These are phyloP conservation scores for Neocallimastix lanati DNA, from an alignment of 192 early-diverging fungal species.

Conservation along the genomic window DNA sequence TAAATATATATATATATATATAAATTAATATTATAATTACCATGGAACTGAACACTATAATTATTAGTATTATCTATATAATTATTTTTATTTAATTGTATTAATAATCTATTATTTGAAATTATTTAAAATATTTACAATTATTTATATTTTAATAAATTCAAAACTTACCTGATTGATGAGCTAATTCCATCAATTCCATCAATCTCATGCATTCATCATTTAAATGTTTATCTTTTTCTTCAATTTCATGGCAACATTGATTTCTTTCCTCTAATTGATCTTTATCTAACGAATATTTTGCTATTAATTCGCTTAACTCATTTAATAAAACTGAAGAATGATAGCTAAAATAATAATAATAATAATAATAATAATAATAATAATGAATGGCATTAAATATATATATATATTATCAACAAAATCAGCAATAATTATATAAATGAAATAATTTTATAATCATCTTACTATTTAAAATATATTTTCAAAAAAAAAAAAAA, in stretches of 20 bases:
- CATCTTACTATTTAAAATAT: no score
- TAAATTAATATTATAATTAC: neutral
- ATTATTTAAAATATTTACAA: no score
- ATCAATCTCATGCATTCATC: neutral
- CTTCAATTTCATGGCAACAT: neutral
- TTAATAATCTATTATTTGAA: no score
- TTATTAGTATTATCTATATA: neutral
- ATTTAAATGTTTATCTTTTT: neutral
- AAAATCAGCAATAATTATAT: no score
- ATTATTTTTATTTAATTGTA: no score
- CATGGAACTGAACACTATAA: neutral
- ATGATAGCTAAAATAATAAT: neutral
- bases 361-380: no score
- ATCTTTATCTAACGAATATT: neutral
- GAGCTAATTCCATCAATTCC: neutral
- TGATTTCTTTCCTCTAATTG: neutral
- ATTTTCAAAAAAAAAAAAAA: neutral
- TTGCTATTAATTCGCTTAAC: neutral
- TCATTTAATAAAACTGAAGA: neutral
- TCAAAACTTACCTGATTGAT: neutral
- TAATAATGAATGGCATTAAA: no score
- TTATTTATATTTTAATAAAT: neutral
- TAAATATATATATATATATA: neutral
- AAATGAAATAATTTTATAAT: no score
- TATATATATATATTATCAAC: no score